Evolutionary conservation across 1,139 yeast genomes (phyloP), one percentile per base, ranked within the genome.

Genomic region (Suhomyces terraborum): DNA sequence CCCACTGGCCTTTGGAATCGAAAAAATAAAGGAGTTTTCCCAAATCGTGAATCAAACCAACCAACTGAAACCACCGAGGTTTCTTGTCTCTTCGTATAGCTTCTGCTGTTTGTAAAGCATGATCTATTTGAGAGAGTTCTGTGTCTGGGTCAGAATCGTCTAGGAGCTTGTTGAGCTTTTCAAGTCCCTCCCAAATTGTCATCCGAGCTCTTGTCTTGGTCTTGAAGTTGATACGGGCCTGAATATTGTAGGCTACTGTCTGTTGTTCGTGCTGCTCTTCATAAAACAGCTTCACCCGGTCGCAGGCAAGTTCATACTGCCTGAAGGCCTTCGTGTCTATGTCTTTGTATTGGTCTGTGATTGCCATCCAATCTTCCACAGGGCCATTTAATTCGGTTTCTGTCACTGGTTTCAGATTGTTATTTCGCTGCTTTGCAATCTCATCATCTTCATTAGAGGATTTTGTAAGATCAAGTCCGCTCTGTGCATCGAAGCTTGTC

Each of bases 131-230:
- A 0, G 87, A 80, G 26, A 83, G 66, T 53, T 83, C 88, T 0
- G 88, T 83, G 55, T 83, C 89, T 0, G 89, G 89, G 54, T 83
- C 89, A 41, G 84, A 77, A 42, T 83, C 88, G 55, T 83, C 89
- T 23, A 83, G 66, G 18, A 83, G 61, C 49, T 79, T 77, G 54
- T 82, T 82, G 29, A 83, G 64, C 48, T 77, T 78, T 44, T 79
- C 79, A 18, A 83, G 58, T 0, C 88, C 89, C 44, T 81, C 87
- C 89, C 89, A 83, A 5, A 83, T 73, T 0, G 85, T 67, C 86
- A 83, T 80, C 42, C 73, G 67, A 28, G 85, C 88, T 49, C 89
- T 59, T 8, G 70, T 64, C 53, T 82, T 80, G 2, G 88, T 77
- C 55, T 82, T 82, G 64, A 82, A 83, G 56, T 82, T 81, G 36